These are phyloP conservation scores for Boletus edulis DNA, from an alignment of 768 basidiomycete genomes.

Conservation along the genomic window DNA sequence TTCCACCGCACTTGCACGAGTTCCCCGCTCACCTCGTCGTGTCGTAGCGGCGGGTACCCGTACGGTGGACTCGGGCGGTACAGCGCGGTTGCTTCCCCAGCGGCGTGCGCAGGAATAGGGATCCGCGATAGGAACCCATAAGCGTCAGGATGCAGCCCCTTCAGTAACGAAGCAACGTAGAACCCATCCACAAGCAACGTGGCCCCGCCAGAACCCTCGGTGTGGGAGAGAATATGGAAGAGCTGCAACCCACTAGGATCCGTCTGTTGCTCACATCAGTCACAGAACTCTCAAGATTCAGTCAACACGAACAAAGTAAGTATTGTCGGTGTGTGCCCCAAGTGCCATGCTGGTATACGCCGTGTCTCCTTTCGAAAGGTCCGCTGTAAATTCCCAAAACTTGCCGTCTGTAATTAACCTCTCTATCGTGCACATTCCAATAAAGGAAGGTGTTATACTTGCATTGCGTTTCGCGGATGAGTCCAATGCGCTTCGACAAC, in stretches of 20 bases:
- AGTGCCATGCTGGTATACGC: constrained; percentile 91
- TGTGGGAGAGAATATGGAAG: constrained; percentile 88
- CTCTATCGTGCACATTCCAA: constrained; percentile 28
- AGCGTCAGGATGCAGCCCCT: constrained; percentile 64
- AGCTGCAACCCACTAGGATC: constrained; percentile 95
- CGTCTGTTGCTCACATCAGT: constrained; percentile 48
- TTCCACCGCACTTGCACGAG: constrained; percentile 89
- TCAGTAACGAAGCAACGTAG: constrained; percentile 81
- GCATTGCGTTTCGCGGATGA: constrained; percentile 87
- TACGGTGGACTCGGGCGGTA: constrained; percentile 56
- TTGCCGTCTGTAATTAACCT: constrained; percentile 67
- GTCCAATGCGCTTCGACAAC: constrained; percentile 72
- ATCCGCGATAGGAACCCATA: constrained; percentile 69
- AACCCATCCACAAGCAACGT: constrained; percentile 96
- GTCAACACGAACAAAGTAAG: constrained; percentile 41
- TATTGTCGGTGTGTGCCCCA: constrained; percentile 78
- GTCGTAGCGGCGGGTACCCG: constrained; percentile 70
- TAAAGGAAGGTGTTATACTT: constrained; percentile 6
- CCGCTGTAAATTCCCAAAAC: constrained; percentile 97
- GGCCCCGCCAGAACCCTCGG: constrained; percentile 77
- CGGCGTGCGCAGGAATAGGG: constrained; percentile 81
- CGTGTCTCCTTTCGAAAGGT: constrained; percentile 87
- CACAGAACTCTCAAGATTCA: background rate
- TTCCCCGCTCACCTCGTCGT: constrained; percentile 57
- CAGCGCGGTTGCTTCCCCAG: constrained; percentile 63